Conservation (phyloP, 2,329 filamentous ascomycete genomes). For the Clonostachys rhizophaga region DNA sequence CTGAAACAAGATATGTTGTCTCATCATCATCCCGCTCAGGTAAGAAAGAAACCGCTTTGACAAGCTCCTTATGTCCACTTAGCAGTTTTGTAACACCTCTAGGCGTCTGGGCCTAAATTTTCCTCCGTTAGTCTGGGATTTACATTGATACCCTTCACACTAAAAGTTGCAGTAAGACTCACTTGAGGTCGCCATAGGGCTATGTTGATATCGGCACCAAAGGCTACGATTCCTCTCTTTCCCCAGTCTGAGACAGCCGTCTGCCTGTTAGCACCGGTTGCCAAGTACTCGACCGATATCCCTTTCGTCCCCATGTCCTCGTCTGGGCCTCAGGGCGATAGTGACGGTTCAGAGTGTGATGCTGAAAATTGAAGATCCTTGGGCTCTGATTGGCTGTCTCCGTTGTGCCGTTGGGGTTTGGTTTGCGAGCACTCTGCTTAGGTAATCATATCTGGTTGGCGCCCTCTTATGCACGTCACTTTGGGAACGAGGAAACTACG, state of each 20-base stretch:
- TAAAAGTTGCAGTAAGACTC: constrained; percentile 25
- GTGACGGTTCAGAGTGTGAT: neutral
- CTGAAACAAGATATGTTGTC: constrained; percentile 64
- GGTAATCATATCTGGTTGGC: too few relatives aligned
- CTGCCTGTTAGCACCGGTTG: constrained; percentile 85
- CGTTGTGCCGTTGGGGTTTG: neutral
- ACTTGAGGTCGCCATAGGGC: constrained; percentile 82
- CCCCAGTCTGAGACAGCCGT: constrained; percentile 90
- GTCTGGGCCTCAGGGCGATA: constrained; percentile 3
- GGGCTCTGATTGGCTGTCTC: constrained; percentile 5
- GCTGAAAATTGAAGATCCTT: constrained; percentile 24
- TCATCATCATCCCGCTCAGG: constrained; percentile 38
- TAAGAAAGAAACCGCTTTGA: constrained; percentile 82
- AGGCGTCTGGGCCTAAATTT: constrained; percentile 23
- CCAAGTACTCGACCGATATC: constrained; percentile 49
- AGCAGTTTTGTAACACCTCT: constrained; percentile 64
- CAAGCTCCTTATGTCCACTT: constrained; percentile 70
- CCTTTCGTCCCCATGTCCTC: constrained; percentile 17
- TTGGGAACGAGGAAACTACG: too few relatives aligned
- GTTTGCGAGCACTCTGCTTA: too few relatives aligned
- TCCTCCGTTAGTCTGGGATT: neutral
- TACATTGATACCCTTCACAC: neutral
- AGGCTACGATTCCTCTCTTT: constrained; percentile 68
- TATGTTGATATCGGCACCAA: constrained; percentile 83
- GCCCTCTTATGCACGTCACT: too few relatives aligned